Evolutionary conservation across 306 rosid genomes (phyloP), one percentile per base, ranked within the genome.

Genomic region (Malus sieversii): DNA sequence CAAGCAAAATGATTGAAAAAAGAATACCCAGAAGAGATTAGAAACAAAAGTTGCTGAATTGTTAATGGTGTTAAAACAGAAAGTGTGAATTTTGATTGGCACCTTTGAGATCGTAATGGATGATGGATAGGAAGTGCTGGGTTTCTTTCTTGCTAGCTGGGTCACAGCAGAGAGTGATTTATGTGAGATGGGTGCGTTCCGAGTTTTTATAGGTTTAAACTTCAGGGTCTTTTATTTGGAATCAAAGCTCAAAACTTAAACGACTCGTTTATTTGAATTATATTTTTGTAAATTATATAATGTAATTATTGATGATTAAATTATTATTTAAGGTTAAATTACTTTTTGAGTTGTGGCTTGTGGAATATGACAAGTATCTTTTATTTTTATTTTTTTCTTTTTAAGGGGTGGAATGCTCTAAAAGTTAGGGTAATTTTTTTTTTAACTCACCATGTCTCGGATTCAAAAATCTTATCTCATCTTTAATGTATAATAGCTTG

Each of bases 151-250:
- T 74, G 77, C 46, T 61, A 42, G 23, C 9, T 64, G 30, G 62
- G 62, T n/a, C 29, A 1, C 13, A 32, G 23, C 12, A 64, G 44
- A 18, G 38, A 35, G 48, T 66, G 70, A 66, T 19, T 16, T 63
- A 1, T 63, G n/a, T 15, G 68, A 29, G 42, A 63, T 6, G 22
- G 68, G 40, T 53, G 40, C 58, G n/a, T 8, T 72, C 70, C 52
- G 45, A 74, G 46, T 44, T 61, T 74, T 74, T 62, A 73, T 59
- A 73, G 40, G 77, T 60, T 60, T 32, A 63, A 8, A 13, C 18
- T 48, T 48, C 18, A n/a, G 27, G 0, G 5, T 9, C 27, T 20
- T 57, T 8, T 20, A 57, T n/a, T n/a, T 25, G 61, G 25, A 20
- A 4, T 23, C 25, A 55, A 8, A 20, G 1, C 12, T 12, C 27